Percentiles rank a stretch among this genome's conserved stretches.
Evolutionary conservation across 345 rosid species (phyloP).

Genomic region (Murraya paniculata): DNA sequence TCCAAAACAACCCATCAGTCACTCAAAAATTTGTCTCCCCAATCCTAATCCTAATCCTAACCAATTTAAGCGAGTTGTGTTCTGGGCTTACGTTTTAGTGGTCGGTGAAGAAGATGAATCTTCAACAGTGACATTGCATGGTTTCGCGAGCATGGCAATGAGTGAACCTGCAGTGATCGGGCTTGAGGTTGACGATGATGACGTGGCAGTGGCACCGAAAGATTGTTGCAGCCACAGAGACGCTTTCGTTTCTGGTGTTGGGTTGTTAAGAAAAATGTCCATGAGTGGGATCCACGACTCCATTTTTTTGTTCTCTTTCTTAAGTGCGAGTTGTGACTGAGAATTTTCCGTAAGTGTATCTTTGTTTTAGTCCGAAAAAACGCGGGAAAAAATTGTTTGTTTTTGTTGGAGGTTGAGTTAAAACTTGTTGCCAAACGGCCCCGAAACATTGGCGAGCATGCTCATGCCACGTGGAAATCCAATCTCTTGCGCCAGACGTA

Average conservation of each 20-base stretch:
- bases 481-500: neutral
- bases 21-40: neutral
- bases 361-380: neutral
- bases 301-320: conserved; percentile 22
- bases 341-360: neutral
- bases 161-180: conserved; percentile 62
- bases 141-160: conserved; percentile 46
- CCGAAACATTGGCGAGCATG: neutral
- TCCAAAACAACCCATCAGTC: conserved; percentile 1
- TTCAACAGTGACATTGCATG: conserved; percentile 23
- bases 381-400: neutral
- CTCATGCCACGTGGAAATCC: neutral
- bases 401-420: neutral
- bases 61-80: neutral
- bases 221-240: conserved; percentile 61
- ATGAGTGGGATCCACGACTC: conserved; percentile 69
- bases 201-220: conserved; percentile 31
- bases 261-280: conserved; percentile 52
- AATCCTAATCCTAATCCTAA: neutral
- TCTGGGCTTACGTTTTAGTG: conserved; percentile 40
- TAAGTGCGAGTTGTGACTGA: neutral
- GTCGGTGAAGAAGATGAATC: conserved; percentile 29
- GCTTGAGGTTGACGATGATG: conserved; percentile 23
- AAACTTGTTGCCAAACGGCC: conserved; percentile 5
- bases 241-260: conserved; percentile 69